Conservation (phyloP, 805 yeast species). For the Helenozyma rhizophorensis region DNA sequence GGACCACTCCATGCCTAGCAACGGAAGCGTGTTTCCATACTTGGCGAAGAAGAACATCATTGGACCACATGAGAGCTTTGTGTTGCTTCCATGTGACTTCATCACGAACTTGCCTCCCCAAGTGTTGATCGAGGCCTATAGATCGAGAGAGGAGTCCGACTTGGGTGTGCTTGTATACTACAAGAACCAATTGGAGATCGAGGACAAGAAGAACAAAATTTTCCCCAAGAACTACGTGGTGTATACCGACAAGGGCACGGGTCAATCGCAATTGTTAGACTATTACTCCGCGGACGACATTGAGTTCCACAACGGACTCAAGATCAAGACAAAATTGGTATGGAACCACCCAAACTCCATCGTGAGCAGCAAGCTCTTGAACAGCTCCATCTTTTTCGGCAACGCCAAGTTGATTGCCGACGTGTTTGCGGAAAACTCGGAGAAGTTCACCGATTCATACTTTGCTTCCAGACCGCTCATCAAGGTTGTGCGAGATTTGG, state of each 20-base stretch:
- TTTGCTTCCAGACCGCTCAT: slow-evolving; percentile 48
- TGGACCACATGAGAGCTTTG: slow-evolving; percentile 44
- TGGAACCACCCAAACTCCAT: slow-evolving; percentile 83
- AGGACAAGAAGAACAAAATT: slow-evolving; percentile 62
- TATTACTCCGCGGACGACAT: slow-evolving; percentile 65
- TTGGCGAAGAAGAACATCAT: slow-evolving; percentile 38
- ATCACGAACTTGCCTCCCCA: slow-evolving; percentile 91
- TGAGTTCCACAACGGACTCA: slow-evolving; percentile 64
- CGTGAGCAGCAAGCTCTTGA: slow-evolving; percentile 71
- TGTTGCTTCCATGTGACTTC: slow-evolving; percentile 91
- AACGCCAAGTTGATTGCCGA: slow-evolving; percentile 43
- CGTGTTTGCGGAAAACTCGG: slow-evolving; percentile 40
- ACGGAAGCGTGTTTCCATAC: slow-evolving; percentile 59
- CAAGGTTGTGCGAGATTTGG: slow-evolving; percentile 78
- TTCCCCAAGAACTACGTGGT: slow-evolving; percentile 66
- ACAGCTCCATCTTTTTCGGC: slow-evolving; percentile 59
- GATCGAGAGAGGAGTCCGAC: slow-evolving; percentile 64
- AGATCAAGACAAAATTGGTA: slow-evolving; percentile 77
- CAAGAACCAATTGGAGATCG: slow-evolving; percentile 65
- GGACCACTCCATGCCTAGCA: slow-evolving; percentile 25
- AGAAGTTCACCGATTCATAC: slow-evolving; percentile 32
- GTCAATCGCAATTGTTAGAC: slow-evolving; percentile 59
- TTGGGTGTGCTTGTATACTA: slow-evolving; percentile 76
- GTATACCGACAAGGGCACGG: slow-evolving; percentile 46
- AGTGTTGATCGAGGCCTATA: slow-evolving; percentile 74